Percentiles rank a stretch among this genome's conserved stretches.
Conservation (phyloP, 257 asterid species). For the Paraleonurus japonicus region DNA sequence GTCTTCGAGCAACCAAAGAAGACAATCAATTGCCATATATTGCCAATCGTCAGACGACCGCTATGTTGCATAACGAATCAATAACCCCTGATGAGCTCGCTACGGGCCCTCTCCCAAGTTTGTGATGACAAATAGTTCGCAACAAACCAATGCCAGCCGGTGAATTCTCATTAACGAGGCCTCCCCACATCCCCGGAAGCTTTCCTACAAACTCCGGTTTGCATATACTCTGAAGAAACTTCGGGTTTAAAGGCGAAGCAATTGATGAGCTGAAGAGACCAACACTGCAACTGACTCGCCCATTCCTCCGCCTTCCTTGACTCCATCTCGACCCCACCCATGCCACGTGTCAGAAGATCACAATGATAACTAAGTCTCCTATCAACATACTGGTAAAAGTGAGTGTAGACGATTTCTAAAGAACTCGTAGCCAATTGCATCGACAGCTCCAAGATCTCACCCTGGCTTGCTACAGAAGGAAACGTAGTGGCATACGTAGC, state of each 20-base stretch:
- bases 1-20: constrained; percentile 95
- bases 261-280: constrained; percentile 97
- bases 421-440: constrained; percentile 92
- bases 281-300: constrained; percentile 98
- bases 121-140: constrained; percentile 94
- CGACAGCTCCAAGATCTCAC: constrained; percentile 89
- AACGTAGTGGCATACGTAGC: constrained; percentile 86
- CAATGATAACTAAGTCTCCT: constrained; percentile 91
- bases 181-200: constrained; percentile 99
- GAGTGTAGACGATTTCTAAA: constrained; percentile 91
- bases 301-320: constrained; percentile 99
- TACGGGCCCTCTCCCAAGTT: constrained; percentile 91
- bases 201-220: constrained; percentile 69
- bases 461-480: constrained; percentile 71
- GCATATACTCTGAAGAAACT: constrained; percentile 74
- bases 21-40: constrained; percentile 97
- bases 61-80: constrained; percentile 87
- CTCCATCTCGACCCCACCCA: constrained; percentile 99
- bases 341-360: constrained; percentile 97
- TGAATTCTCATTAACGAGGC: constrained; percentile 94
- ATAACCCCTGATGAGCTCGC: constrained; percentile 68
- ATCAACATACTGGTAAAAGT: constrained; percentile 87
- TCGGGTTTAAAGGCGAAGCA: constrained; percentile 94
- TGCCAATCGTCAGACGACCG: constrained; percentile 99
- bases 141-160: constrained; percentile 96